Evolutionary conservation across 179 eudicot genomes (phyloP).

Genomic region (Silene coronaria): DNA sequence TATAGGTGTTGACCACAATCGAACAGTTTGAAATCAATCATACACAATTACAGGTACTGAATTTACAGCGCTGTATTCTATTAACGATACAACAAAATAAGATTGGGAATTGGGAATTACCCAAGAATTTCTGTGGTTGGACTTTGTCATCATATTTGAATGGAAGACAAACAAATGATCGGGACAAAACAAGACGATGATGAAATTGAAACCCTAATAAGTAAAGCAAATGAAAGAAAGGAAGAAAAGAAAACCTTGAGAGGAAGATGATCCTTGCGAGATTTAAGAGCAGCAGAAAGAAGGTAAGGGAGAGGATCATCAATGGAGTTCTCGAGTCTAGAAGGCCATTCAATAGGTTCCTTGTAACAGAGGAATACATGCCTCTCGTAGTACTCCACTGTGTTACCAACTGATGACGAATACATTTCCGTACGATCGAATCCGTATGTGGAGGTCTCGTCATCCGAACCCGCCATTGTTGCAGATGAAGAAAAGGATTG

Average conservation of each 20-base stretch:
- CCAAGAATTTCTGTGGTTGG: too few relatives aligned
- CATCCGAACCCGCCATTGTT: slow-evolving; percentile 21
- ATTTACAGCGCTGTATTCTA: too few relatives aligned
- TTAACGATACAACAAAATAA: too few relatives aligned
- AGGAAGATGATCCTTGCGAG: slow-evolving; percentile 54
- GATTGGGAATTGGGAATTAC: too few relatives aligned
- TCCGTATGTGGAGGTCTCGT: slow-evolving; percentile 40
- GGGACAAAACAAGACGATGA: too few relatives aligned
- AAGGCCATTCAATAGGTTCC: slow-evolving; percentile 54
- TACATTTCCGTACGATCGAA: slow-evolving; percentile 70
- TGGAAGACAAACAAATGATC: too few relatives aligned
- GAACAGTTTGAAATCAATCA: too few relatives aligned
- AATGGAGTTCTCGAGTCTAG: slow-evolving; percentile 54
- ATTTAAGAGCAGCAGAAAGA: slow-evolving; percentile 47
- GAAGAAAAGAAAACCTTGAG: slow-evolving; percentile 39
- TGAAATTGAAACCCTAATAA: too few relatives aligned
- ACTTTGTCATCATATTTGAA: too few relatives aligned
- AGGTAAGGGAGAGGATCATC: slow-evolving; percentile 66
- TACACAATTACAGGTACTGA: too few relatives aligned
- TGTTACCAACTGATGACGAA: slow-evolving; percentile 40
- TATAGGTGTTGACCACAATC: too few relatives aligned
- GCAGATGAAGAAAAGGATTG: not conserved
- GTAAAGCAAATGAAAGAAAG: not conserved
- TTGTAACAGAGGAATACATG: slow-evolving; percentile 81
- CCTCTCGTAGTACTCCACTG: slow-evolving; percentile 56